Base-by-base conservation (phyloP, 2,329 filamentous ascomycete species). In the Exserohilum turcica region DNA sequence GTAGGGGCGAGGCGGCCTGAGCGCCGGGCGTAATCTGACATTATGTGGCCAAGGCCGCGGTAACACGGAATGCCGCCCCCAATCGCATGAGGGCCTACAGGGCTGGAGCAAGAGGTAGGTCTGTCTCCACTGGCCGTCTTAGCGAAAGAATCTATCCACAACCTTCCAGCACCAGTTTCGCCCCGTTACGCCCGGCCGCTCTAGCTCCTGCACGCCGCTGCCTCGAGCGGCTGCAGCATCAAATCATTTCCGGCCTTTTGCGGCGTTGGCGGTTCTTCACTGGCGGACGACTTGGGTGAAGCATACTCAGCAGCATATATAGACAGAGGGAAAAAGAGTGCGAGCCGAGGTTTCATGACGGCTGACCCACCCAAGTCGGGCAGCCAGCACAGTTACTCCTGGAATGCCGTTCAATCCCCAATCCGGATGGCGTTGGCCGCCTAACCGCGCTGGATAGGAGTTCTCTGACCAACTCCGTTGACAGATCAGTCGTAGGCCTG, bases 1-100 rank as follows among this genome's bases (percentile, higher is more conserved):
- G 32, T 29, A 46, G 31, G 55, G 47, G 48, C 39, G 40, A 47
- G 50, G 40, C 46, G 38, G 48, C 47, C 39, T 36, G 45, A 53
- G 57, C 53, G 59, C 56, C 54, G 63, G 63, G 63, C 63, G 63
- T 64, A 61, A 56, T 64, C 64, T 66, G 52, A 66, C 62, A 52
- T 61, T 40, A 65, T 61, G 46, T 57, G 51, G 52, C 51, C 49
- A 50, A 50, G 36, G 35, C 35, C 38, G 29, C 53, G 58, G 52
- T 18, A 47, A 45, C 38, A 39, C 35, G 42, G 36, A 32, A 29
- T 35, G 52, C 47, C 42, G 51, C 51, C 60, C 60, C 60, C 56
- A 61, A 51, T 42, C 36, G 43, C 32, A 32, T 53, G 45, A 42
- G 36, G 36, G 35, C 24, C 24, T 40, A 39, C 51, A 49, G 55